These are phyloP conservation scores for Linderniella brevidens DNA, from an alignment of 257 asterid species.

Conservation along the genomic window DNA sequence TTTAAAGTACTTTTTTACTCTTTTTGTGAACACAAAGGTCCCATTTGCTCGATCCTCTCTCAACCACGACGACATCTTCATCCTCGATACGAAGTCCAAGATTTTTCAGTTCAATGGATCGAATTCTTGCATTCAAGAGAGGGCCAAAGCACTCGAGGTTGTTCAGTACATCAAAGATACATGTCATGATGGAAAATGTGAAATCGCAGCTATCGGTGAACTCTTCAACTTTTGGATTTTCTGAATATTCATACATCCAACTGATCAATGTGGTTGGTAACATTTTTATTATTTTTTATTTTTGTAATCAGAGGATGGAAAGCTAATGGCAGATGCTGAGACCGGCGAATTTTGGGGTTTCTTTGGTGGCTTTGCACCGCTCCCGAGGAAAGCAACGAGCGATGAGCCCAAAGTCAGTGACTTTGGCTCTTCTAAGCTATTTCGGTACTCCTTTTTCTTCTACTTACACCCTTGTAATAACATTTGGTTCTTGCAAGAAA, in stretches of 20 bases:
- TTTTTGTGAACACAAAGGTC: slow-evolving; percentile 41
- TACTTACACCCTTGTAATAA: neutral
- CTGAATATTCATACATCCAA: slow-evolving; percentile 8
- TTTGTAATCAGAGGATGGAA: slow-evolving; percentile 77
- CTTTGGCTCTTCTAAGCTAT: slow-evolving; percentile 45
- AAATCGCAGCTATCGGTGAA: slow-evolving; percentile 86
- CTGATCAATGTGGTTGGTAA: slow-evolving; percentile 13
- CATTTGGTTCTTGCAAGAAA: neutral
- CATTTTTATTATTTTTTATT: slow-evolving; percentile 7
- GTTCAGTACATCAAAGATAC: slow-evolving; percentile 95
- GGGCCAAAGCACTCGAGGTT: slow-evolving; percentile 98
- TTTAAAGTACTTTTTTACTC: slow-evolving; percentile 6
- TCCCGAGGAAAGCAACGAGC: slow-evolving; percentile 56
- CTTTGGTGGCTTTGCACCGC: slow-evolving; percentile 99
- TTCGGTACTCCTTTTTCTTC: slow-evolving; percentile 33
- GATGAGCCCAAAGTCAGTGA: slow-evolving; percentile 34
- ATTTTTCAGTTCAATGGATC: slow-evolving; percentile 93
- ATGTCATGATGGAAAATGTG: slow-evolving; percentile 93
- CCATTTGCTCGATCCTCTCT: slow-evolving; percentile 89
- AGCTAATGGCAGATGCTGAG: slow-evolving; percentile 98
- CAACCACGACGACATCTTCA: slow-evolving; percentile 90
- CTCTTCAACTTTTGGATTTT: slow-evolving; percentile 11
- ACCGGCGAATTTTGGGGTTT: slow-evolving; percentile 97
- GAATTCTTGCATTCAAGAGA: slow-evolving; percentile 96
- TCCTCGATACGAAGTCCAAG: slow-evolving; percentile 79